A percentile compares a stretch with the other conserved stretches of the same genome.
Evolutionary conservation across 2,329 filamentous ascomycete genomes (phyloP).

Genomic region (Colletotrichum spinosum): DNA sequence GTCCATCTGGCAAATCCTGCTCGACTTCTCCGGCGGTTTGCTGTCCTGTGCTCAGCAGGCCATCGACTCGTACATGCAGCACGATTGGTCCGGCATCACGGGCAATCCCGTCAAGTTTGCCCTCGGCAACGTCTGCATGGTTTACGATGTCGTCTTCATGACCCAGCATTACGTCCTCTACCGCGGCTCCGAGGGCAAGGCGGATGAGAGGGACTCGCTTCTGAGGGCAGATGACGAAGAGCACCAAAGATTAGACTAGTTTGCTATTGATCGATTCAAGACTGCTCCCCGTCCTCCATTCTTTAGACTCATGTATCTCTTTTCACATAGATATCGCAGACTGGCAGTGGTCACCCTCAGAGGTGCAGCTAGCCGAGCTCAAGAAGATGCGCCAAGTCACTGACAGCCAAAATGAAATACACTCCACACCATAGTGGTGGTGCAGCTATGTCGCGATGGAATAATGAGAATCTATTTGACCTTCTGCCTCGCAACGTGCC

Average conservation of each 20-base stretch:
- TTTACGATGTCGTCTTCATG: conserved; percentile 90
- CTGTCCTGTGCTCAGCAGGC: conserved; percentile 84
- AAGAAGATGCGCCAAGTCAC: too few species aligned
- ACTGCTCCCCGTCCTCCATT: not conserved
- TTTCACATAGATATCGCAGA: too few species aligned
- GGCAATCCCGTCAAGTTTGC: conserved; percentile 94
- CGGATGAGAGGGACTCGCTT: conserved; percentile 37
- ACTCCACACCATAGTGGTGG: too few species aligned
- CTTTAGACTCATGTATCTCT: not conserved
- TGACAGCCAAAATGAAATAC: too few species aligned
- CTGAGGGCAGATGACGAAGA: conserved; percentile 35
- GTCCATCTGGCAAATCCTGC: conserved; percentile 85
- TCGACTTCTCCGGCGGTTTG: conserved; percentile 85
- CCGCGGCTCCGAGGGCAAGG: conserved; percentile 39
- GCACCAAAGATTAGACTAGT: conserved; percentile 38
- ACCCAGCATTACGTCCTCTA: conserved; percentile 91
- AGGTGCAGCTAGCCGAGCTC: too few species aligned
- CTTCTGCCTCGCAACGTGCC: too few species aligned
- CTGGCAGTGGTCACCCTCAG: too few species aligned
- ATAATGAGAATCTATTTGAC: too few species aligned
- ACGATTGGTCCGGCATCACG: conserved; percentile 89
- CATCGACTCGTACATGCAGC: conserved; percentile 86
- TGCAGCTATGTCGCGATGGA: too few species aligned
- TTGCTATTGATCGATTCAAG: not conserved
- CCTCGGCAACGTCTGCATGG: conserved; percentile 84